These are phyloP conservation scores for Vicia villosa DNA, from an alignment of 306 rosid species.

Conservation along the genomic window DNA sequence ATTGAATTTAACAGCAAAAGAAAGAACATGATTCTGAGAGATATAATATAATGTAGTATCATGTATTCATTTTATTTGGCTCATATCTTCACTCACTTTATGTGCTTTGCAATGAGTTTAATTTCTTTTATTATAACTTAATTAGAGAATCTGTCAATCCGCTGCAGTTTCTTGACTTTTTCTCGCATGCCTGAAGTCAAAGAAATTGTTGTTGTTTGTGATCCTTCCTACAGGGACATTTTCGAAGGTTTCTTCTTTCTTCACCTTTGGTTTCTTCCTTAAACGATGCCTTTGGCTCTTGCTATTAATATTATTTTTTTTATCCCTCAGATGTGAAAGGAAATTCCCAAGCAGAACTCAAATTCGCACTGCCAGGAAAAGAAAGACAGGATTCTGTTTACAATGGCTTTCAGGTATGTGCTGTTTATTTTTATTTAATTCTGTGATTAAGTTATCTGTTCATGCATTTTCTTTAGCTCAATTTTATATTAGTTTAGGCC, in stretches of 20 bases:
- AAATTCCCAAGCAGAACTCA: constrained; percentile 52
- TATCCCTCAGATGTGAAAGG: constrained; percentile 55
- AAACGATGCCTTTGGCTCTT: constrained; percentile 10
- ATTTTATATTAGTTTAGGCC: constrained; percentile 6
- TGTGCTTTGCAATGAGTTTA: background rate
- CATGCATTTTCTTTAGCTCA: constrained; percentile 8
- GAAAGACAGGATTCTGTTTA: constrained; percentile 97
- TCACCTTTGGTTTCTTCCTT: constrained; percentile 19
- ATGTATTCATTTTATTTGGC: background rate
- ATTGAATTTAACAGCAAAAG: too few species aligned
- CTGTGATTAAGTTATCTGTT: background rate
- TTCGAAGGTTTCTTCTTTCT: constrained; percentile 60
- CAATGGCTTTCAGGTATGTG: constrained; percentile 85
- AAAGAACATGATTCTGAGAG: too few species aligned
- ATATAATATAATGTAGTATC: too few species aligned
- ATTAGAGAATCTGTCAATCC: constrained; percentile 10
- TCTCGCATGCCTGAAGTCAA: constrained; percentile 69
- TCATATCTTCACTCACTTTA: background rate
- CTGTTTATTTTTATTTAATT: background rate
- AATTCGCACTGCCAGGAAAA: constrained; percentile 89
- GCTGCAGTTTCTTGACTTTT: constrained; percentile 81
- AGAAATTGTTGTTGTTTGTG: constrained; percentile 90
- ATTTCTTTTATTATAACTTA: constrained; percentile 16
- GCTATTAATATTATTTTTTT: constrained; percentile 28
- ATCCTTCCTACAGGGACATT: constrained; percentile 85